These are phyloP conservation scores for Citrus mangshanensis DNA, from an alignment of 345 rosid genomes.

Conservation along the genomic window DNA sequence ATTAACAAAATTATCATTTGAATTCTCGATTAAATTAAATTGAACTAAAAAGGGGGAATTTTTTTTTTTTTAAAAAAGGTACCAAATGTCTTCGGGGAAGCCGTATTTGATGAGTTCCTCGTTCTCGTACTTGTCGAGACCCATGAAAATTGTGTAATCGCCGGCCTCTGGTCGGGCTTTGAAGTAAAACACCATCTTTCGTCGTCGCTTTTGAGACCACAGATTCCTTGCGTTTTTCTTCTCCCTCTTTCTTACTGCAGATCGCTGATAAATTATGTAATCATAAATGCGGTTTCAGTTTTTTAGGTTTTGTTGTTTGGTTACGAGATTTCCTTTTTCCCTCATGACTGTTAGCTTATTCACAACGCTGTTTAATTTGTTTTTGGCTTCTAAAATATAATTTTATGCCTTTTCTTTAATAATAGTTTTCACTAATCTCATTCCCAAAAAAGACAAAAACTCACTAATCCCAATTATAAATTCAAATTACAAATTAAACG, in stretches of 20 bases:
- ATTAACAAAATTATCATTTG: background rate
- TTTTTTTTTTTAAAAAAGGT: background rate
- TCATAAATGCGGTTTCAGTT: too few relatives aligned
- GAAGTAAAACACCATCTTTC: slow-evolving; percentile 83
- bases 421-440: too few relatives aligned
- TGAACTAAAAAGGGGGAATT: background rate
- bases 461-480: too few relatives aligned
- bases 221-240: slow-evolving; percentile 1
- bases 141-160: slow-evolving; percentile 98
- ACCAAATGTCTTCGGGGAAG: slow-evolving; percentile 97
- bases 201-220: background rate
- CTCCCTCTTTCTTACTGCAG: background rate
- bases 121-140: slow-evolving; percentile 98
- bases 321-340: background rate
- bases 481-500: too few relatives aligned
- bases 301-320: background rate
- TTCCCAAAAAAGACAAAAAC: too few relatives aligned
- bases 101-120: slow-evolving; percentile 99
- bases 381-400: too few relatives aligned
- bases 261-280: background rate
- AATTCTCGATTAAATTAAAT: background rate
- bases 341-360: background rate
- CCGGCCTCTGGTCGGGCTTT: slow-evolving; percentile 93
- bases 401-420: too few relatives aligned
- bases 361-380: background rate